Evolutionary conservation across 352 stramenopile genomes (phyloP).

Genomic region (Globisporangium echinulatum): DNA sequence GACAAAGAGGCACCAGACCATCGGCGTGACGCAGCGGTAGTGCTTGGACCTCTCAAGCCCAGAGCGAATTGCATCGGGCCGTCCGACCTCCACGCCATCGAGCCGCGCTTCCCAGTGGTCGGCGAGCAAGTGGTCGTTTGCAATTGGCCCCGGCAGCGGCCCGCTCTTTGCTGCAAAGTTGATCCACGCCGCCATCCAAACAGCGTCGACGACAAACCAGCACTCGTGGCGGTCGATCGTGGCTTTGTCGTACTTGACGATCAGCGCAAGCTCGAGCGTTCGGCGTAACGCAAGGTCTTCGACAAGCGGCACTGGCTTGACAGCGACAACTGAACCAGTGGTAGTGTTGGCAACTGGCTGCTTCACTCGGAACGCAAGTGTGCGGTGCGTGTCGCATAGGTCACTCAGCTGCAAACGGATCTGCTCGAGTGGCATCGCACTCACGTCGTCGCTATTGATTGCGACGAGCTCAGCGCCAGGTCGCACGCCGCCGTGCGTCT

Average conservation of each 20-base stretch:
- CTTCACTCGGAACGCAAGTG: slow-evolving; percentile 35
- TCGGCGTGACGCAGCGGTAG: slow-evolving; percentile 67
- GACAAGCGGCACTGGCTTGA: slow-evolving; percentile 21
- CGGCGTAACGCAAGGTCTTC: slow-evolving; percentile 49
- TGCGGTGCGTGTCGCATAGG: slow-evolving; percentile 21
- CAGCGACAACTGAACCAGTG: not conserved
- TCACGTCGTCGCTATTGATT: slow-evolving; percentile 63
- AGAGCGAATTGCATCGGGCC: slow-evolving; percentile 30
- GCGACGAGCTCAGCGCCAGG: slow-evolving; percentile 42
- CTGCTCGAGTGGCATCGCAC: slow-evolving; percentile 25
- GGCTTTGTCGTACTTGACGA: slow-evolving; percentile 48
- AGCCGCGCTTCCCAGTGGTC: slow-evolving; percentile 39
- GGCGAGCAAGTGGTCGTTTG: slow-evolving; percentile 46
- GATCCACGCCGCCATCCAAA: slow-evolving; percentile 67
- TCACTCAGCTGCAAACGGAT: slow-evolving; percentile 37
- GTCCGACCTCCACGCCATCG: slow-evolving; percentile 17
- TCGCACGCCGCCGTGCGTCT: slow-evolving; percentile 32
- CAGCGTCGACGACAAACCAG: slow-evolving; percentile 54
- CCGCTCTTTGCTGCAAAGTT: slow-evolving; percentile 39
- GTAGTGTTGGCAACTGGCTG: slow-evolving; percentile 13
- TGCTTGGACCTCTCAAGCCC: slow-evolving; percentile 41
- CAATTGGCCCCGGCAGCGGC: slow-evolving; percentile 43
- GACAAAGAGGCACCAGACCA: slow-evolving; percentile 62
- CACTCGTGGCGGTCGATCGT: slow-evolving; percentile 60
- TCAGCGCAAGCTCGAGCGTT: slow-evolving; percentile 45